These are phyloP conservation scores for Botryosphaeria dothidea DNA, from an alignment of 2,329 filamentous ascomycete genomes.

Conservation along the genomic window DNA sequence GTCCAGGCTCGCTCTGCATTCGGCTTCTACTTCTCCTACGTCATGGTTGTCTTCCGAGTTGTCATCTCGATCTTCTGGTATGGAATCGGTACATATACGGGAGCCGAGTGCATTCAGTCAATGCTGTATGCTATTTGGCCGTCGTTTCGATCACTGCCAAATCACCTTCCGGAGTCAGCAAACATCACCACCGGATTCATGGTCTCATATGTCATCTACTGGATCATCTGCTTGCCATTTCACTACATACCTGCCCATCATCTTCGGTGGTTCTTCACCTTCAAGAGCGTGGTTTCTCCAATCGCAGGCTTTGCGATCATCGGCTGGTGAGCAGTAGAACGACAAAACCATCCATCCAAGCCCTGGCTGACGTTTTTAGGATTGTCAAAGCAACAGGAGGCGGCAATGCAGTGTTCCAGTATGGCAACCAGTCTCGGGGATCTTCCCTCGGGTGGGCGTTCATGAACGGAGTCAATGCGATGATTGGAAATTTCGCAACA, in stretches of 20 bases:
- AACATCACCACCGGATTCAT: constrained; percentile 25
- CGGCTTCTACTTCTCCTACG: constrained; percentile 8
- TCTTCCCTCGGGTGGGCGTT: constrained; percentile 30
- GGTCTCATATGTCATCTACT: constrained; percentile 25
- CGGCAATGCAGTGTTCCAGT: constrained; percentile 25
- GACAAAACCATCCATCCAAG: background rate
- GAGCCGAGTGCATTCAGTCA: constrained; percentile 29
- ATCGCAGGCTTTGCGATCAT: constrained; percentile 25
- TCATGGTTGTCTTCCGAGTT: constrained; percentile 32
- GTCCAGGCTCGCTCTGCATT: constrained; percentile 4
- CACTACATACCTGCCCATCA: constrained; percentile 25
- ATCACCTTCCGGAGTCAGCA: constrained; percentile 23
- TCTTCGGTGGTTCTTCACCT: constrained; percentile 26
- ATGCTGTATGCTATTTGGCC: constrained; percentile 30
- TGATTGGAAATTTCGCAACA: constrained; percentile 32
- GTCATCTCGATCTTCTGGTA: constrained; percentile 40
- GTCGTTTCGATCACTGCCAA: constrained; percentile 21
- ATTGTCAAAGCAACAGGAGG: constrained; percentile 22
- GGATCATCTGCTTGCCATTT: constrained; percentile 25
- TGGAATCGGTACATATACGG: constrained; percentile 32
- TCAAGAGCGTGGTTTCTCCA: constrained; percentile 24
- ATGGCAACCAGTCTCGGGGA: constrained; percentile 26
- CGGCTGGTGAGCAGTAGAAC: background rate
- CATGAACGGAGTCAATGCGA: constrained; percentile 32
- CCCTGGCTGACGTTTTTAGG: background rate